Conservation (phyloP, 345 rosid species). For the Angophora floribunda region DNA sequence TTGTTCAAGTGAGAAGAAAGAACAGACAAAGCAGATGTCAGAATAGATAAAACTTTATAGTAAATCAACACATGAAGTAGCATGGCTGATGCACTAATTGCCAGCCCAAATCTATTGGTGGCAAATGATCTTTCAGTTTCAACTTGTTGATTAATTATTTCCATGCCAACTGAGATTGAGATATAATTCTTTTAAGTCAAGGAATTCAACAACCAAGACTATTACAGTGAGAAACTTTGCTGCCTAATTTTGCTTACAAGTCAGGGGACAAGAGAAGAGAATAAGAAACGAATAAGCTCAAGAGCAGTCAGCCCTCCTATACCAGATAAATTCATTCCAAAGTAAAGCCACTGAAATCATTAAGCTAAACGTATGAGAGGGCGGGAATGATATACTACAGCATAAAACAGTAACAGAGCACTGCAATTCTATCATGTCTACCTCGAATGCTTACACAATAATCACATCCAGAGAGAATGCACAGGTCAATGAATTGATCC, state of each 20-base stretch:
- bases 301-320: constrained; percentile 84
- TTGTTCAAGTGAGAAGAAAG: background rate
- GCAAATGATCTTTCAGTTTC: background rate
- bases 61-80: background rate
- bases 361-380: background rate
- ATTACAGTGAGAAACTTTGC: background rate
- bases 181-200: background rate
- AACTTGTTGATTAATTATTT: background rate
- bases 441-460: constrained; percentile 96
- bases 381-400: background rate
- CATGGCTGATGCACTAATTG: background rate
- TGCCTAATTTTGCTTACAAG: background rate
- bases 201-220: background rate
- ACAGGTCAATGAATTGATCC: constrained; percentile 93
- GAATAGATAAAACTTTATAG: background rate
- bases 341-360: background rate
- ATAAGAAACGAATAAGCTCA: constrained; percentile 42
- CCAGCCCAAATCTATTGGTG: background rate
- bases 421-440: background rate
- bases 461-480: constrained; percentile 97
- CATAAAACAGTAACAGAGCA: background rate
- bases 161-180: background rate
- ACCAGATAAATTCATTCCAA: constrained; percentile 20
- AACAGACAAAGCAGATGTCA: background rate
- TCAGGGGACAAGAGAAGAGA: background rate